Evolutionary conservation across 164 flowering plant genomes (phyloP), one percentile per base, ranked within the genome.

Genomic region (Platanus orientalis): DNA sequence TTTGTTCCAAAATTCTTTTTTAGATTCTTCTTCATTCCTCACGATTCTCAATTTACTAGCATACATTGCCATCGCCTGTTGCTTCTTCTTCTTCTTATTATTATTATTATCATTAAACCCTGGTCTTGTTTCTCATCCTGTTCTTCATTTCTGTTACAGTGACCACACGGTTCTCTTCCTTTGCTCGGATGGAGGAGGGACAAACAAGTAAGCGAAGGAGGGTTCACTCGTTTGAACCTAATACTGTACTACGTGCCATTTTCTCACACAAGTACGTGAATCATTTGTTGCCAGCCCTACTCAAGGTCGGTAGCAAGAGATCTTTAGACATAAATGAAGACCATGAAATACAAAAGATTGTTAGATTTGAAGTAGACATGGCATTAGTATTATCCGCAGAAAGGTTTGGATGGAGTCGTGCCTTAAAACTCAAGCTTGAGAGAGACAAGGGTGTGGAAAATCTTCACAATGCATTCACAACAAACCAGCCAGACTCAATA

Each of bases 361-460:
- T 75, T 54, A 64, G 69, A 29, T 63, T 51, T 56, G 71, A 75
- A 62, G 79, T 73, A 19, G 77, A 73, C 62, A 75, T 70, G 79
- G 81, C 81, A 42, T 51, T 78, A 47, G 73, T 51, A 10, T n/a
- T 57, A 19, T 72, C 81, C 0, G 67, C 79, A 0, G 25, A 58
- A 19, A 66, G 57, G 23, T 78, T 67, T 56, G 59, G 49, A 1
- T 78, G 81, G 79, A 67, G 81, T 29, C 71, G 57, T 29, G 75
- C 79, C 52, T 53, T 78, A 45, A 73, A 68, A 66, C 28, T 27
- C 7, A 68, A 73, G 60, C 75, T 75, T n/a, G 63, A 71, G 60
- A 51, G 4, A 11, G 61, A 57, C 45, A 51, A 24, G 28, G 21
- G 40, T 26, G 25, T 39, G 14, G 39, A 45, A 20, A 7, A 49